phyloP scores from a whole-genome alignment of 768 basidiomycete species.

The Phanerochaete sordida region DNA sequence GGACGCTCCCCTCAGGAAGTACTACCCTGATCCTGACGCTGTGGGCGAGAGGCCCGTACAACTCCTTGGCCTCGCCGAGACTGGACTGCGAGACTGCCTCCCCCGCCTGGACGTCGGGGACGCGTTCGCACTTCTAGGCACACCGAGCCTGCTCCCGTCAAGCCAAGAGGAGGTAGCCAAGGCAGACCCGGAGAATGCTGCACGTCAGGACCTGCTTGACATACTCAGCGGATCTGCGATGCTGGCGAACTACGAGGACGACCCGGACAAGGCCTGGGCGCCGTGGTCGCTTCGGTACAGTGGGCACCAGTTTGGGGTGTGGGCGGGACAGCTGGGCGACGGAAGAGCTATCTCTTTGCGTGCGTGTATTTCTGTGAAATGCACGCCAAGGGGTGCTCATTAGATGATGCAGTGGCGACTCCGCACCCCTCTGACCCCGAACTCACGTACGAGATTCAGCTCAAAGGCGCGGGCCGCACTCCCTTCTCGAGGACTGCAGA shows the following conservation, averaged over 20 bases:
- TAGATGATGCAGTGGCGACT: conserved; percentile 57
- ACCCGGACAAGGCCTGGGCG: conserved; percentile 30
- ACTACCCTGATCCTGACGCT: conserved; percentile 37
- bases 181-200: conserved; percentile 26
- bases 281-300: conserved; percentile 90
- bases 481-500: conserved; percentile 93
- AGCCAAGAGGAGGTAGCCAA: conserved; percentile 25
- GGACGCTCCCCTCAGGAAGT: conserved; percentile 39
- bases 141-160: conserved; percentile 43
- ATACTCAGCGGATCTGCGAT: conserved; percentile 76
- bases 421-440: conserved; percentile 59
- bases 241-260: conserved; percentile 47
- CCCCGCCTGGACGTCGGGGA: conserved; percentile 89
- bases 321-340: conserved; percentile 95
- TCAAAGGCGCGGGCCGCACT: conserved; percentile 93
- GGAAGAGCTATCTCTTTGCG: conserved; percentile 90
- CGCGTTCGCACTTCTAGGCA: conserved; percentile 63
- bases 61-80: conserved; percentile 72
- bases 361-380: conserved; percentile 17
- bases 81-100: conserved; percentile 68
- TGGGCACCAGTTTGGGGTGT: conserved; percentile 85
- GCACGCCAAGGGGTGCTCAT: neutral
- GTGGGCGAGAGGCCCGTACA: conserved; percentile 44
- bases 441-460: conserved; percentile 76
- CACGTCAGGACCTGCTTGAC: conserved; percentile 72